Evolutionary conservation across 2,329 filamentous ascomycete genomes (phyloP).

Genomic region (Colletotrichum paranaense): DNA sequence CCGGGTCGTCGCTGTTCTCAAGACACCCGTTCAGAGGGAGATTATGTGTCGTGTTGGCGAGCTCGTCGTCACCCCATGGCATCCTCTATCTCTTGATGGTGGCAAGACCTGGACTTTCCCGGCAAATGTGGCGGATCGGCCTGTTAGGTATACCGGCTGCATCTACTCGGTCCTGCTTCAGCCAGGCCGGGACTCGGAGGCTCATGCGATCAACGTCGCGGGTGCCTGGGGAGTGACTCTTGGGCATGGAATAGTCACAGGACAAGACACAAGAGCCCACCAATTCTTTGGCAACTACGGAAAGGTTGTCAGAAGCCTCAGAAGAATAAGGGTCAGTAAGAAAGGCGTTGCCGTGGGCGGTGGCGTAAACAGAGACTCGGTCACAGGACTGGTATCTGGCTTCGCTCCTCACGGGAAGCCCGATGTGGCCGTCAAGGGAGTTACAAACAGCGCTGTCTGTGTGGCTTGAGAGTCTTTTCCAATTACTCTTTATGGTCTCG

Average conservation of each 20-base stretch:
- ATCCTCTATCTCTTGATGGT: constrained; percentile 59
- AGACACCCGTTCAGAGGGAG: constrained; percentile 54
- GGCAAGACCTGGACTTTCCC: constrained; percentile 60
- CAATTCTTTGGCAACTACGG: constrained; percentile 65
- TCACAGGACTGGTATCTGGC: constrained; percentile 52
- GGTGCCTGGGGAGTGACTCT: constrained; percentile 67
- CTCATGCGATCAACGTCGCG: constrained; percentile 62
- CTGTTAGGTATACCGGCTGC: constrained; percentile 57
- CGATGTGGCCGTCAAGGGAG: background rate
- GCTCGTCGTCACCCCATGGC: constrained; percentile 69
- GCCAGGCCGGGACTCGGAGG: constrained; percentile 52
- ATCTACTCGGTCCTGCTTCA: constrained; percentile 70
- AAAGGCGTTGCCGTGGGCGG: constrained; percentile 57
- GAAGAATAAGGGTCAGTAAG: constrained; percentile 42
- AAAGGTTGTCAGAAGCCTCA: constrained; percentile 53
- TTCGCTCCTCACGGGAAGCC: constrained; percentile 36
- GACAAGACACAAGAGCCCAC: constrained; percentile 59
- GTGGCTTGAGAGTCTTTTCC: background rate
- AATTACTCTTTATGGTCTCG: background rate
- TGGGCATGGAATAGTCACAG: constrained; percentile 63
- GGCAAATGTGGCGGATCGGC: constrained; percentile 44
- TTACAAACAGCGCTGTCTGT: background rate
- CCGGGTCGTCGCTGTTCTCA: constrained; percentile 62
- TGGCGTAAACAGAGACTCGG: constrained; percentile 51
- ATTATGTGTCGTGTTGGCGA: constrained; percentile 57